Percentiles rank a stretch among this genome's conserved stretches.
Conservation (phyloP, 2,329 filamentous ascomycete genomes). For the Colletotrichum falcatum region DNA sequence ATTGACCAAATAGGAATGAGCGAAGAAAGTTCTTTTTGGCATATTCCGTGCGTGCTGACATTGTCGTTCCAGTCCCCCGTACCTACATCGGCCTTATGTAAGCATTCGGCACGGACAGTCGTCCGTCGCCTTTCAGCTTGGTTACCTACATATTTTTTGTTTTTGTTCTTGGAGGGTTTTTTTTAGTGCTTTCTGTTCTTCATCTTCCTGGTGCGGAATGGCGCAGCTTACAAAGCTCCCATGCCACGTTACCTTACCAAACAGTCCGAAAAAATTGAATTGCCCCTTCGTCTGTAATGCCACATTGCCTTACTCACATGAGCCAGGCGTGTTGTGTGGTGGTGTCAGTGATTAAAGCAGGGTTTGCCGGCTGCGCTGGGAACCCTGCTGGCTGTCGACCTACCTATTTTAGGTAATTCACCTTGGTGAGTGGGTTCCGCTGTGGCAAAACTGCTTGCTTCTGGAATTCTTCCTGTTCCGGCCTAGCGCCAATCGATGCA, state of each 20-base stretch:
- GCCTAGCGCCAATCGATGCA: constrained; percentile 13
- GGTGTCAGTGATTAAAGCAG: not conserved
- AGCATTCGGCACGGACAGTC: not conserved
- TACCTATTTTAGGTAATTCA: too few relatives aligned
- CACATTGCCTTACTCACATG: not conserved
- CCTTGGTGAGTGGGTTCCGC: not conserved
- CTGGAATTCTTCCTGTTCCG: constrained; percentile 34
- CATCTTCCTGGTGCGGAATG: not conserved
- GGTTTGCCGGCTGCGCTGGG: not conserved
- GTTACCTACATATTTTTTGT: not conserved
- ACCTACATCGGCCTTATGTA: not conserved
- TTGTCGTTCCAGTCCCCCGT: not conserved
- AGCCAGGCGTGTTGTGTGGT: not conserved
- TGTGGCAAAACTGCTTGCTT: constrained; percentile 21
- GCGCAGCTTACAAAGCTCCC: not conserved
- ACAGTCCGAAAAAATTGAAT: not conserved
- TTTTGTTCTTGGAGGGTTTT: not conserved
- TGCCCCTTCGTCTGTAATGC: not conserved
- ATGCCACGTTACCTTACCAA: not conserved
- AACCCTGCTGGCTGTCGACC: not conserved
- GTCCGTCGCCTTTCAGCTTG: not conserved
- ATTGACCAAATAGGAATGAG: constrained; percentile 30
- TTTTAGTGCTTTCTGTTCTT: not conserved
- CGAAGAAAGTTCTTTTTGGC: constrained; percentile 36
- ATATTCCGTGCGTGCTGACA: constrained; percentile 8